Conservation (phyloP, 2,329 filamentous ascomycete genomes). For the Orbilia quercus region DNA sequence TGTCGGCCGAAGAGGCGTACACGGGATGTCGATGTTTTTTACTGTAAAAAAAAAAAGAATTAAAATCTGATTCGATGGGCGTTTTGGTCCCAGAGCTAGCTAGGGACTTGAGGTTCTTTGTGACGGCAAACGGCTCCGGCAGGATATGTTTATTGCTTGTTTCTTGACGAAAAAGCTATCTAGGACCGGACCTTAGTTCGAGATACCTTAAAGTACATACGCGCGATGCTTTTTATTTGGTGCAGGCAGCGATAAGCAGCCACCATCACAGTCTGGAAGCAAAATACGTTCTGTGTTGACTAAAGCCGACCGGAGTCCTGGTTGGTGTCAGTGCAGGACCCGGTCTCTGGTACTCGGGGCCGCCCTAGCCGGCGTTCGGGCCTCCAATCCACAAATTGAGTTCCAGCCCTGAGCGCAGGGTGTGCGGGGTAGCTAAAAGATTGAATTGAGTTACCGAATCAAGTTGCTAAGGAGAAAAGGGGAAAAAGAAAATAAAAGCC, state of each 20-base stretch:
- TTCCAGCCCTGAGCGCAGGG: constrained; percentile 13
- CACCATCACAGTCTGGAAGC: constrained; percentile 36
- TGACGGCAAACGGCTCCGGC: constrained; percentile 7
- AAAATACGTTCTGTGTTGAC: constrained; percentile 24
- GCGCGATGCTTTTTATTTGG: constrained; percentile 15
- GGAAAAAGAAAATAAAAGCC: constrained; percentile 11
- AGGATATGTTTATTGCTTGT: constrained; percentile 20
- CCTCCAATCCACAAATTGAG: constrained; percentile 21
- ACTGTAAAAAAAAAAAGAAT: too few relatives aligned
- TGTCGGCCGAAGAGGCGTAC: constrained; percentile 27
- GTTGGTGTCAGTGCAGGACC: constrained; percentile 14
- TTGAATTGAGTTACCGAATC: neutral
- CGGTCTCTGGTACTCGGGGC: constrained; percentile 44
- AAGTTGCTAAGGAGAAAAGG: neutral
- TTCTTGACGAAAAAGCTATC: constrained; percentile 22
- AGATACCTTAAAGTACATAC: constrained; percentile 35
- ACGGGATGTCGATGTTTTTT: too few relatives aligned
- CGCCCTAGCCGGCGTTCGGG: constrained; percentile 43
- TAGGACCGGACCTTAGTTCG: neutral
- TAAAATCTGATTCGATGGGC: too few relatives aligned
- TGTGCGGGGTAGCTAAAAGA: constrained; percentile 19
- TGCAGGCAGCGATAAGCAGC: constrained; percentile 36
- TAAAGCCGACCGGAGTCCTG: constrained; percentile 17
- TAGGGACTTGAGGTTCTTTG: constrained; percentile 28
- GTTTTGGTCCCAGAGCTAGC: constrained; percentile 15